Conservation (phyloP, 1,139 yeast species). For the Yamadazyma dendronema region DNA sequence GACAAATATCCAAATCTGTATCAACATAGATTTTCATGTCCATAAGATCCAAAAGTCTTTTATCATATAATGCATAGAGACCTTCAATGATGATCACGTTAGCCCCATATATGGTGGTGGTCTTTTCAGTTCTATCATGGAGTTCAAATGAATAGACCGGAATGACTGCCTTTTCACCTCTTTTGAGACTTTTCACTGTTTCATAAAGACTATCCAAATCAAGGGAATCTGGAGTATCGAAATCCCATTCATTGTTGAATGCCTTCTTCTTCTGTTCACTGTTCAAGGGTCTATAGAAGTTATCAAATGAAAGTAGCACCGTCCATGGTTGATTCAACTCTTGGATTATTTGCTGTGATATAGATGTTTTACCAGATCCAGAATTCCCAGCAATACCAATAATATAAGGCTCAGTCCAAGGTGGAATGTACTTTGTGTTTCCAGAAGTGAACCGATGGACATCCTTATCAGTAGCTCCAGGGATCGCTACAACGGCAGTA, state of each 20-base stretch:
- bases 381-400: slow-evolving; percentile 95
- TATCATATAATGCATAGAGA: slow-evolving; percentile 76
- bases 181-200: slow-evolving; percentile 63
- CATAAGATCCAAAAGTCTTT: slow-evolving; percentile 68
- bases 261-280: slow-evolving; percentile 64
- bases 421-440: slow-evolving; percentile 61
- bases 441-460: slow-evolving; percentile 3
- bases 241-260: slow-evolving; percentile 67
- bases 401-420: slow-evolving; percentile 94
- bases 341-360: slow-evolving; percentile 79
- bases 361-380: slow-evolving; percentile 94
- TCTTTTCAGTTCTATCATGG: slow-evolving; percentile 71
- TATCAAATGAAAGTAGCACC: slow-evolving; percentile 84
- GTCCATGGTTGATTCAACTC: slow-evolving; percentile 94
- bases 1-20: slow-evolving; percentile 88
- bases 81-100: slow-evolving; percentile 93
- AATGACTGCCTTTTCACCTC: slow-evolving; percentile 56
- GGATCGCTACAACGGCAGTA: not conserved
- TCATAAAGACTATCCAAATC: slow-evolving; percentile 72
- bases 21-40: slow-evolving; percentile 89
- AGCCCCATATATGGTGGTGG: slow-evolving; percentile 85
- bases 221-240: slow-evolving; percentile 80
- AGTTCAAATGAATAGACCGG: slow-evolving; percentile 82
- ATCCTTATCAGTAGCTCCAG: not conserved
- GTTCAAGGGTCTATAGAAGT: slow-evolving; percentile 76